phyloP scores from a whole-genome alignment of 2,329 filamentous ascomycete species.

The Aspergillus luchuensis region DNA sequence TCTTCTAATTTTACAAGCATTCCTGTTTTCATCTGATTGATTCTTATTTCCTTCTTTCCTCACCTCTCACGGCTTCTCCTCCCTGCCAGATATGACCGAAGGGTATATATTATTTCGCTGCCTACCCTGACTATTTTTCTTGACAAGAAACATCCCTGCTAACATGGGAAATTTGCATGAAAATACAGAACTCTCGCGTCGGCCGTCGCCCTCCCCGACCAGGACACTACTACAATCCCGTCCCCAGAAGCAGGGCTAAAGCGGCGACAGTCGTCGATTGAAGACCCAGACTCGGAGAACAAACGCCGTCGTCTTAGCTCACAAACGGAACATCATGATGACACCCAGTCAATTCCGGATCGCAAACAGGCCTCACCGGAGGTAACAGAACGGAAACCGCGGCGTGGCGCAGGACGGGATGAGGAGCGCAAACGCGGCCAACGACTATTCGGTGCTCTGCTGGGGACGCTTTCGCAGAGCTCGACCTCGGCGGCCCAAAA shows the following conservation, averaged over 20 bases:
- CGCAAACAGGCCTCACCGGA: conserved; percentile 29
- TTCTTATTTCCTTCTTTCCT: neutral
- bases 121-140: neutral
- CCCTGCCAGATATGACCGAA: conserved; percentile 19
- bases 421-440: conserved; percentile 85
- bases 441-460: conserved; percentile 79
- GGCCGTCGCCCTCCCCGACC: conserved; percentile 56
- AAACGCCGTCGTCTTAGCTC: conserved; percentile 57
- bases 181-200: conserved; percentile 49
- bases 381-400: conserved; percentile 18
- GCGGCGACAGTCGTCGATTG: conserved; percentile 57
- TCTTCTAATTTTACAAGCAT: neutral
- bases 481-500: conserved; percentile 64
- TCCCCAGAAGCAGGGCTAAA: conserved; percentile 46
- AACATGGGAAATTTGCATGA: neutral
- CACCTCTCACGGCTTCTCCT: neutral
- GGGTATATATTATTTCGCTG: conserved; percentile 11
- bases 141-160: neutral
- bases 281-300: conserved; percentile 46
- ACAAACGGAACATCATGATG: conserved; percentile 29
- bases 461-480: conserved; percentile 76
- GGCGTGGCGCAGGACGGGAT: conserved; percentile 37
- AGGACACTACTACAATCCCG: conserved; percentile 24
- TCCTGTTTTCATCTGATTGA: neutral
- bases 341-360: conserved; percentile 24